phyloP scores from a whole-genome alignment of 202 grass and related monocot species.

The Zoysia matrella region DNA sequence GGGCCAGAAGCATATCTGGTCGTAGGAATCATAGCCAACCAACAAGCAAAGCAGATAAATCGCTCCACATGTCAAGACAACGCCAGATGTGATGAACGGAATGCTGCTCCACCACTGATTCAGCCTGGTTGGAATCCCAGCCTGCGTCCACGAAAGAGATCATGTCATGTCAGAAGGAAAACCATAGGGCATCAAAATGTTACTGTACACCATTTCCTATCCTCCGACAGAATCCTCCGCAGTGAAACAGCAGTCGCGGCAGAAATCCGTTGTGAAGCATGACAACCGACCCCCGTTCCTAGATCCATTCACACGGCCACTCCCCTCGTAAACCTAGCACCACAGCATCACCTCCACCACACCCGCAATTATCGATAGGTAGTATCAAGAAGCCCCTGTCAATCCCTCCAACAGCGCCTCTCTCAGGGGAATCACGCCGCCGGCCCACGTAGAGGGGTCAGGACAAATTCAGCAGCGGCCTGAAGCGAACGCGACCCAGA shows the following conservation, averaged over 20 bases:
- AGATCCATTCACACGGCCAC: slow-evolving; percentile 1
- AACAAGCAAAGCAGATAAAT: slow-evolving; percentile 92
- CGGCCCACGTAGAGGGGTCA: not conserved
- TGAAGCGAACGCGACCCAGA: slow-evolving; percentile 32
- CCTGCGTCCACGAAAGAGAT: slow-evolving; percentile 47
- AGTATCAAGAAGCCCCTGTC: not conserved
- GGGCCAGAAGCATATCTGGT: slow-evolving; percentile 92
- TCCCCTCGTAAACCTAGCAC: slow-evolving; percentile 20
- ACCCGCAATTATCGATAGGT: not conserved
- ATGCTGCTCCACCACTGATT: slow-evolving; percentile 90
- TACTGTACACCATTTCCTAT: not conserved
- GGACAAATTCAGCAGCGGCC: slow-evolving; percentile 2
- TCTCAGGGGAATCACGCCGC: not conserved
- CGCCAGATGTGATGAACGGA: slow-evolving; percentile 85
- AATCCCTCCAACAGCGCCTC: not conserved
- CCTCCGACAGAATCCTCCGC: not conserved
- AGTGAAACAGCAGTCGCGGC: not conserved
- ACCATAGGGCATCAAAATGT: not conserved
- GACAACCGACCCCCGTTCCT: not conserved
- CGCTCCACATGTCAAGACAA: slow-evolving; percentile 62
- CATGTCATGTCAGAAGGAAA: not conserved
- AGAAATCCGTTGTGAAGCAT: not conserved
- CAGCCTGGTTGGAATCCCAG: slow-evolving; percentile 79
- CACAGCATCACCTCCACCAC: not conserved
- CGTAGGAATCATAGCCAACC: slow-evolving; percentile 89